Base-by-base conservation (phyloP, 1,284 basidiomycete species). In the Heterobasidion annosum region DNA sequence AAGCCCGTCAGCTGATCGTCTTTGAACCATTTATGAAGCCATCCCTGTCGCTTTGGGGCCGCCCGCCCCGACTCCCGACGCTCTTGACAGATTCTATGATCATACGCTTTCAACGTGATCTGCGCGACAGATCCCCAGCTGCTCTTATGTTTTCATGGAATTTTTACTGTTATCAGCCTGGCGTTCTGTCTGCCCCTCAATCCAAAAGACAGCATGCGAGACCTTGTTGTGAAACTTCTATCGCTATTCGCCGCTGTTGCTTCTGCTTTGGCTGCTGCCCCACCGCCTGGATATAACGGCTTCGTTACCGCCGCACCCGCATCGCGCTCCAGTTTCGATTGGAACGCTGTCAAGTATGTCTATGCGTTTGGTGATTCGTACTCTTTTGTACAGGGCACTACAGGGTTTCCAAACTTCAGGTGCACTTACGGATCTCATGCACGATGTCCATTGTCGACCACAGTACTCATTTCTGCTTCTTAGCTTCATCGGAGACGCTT, bases 361-460 rank as follows among this genome's bases (percentile, higher is more conserved):
- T 76, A 76, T 59, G 75, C 75, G 2, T 80, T 79, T 56, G 78
- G 78, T 4, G 78, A 80, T 58, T 79, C 77, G 2, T 81, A 81
- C 58, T 73, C 78, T 0, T 81, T 79, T 56, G 76, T 81, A 0
- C 73, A 77, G 61, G 79, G 78, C 0, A 76, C 73, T 2, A 58
- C 60, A 8, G 78, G 78, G 0, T 64, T 65, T 54, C 68, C 75
- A 7, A 79, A 77, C 55, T 79, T 76, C 61, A 79, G 77, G 77
- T 74, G 54, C 46, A 61, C 50, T 46, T 44, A 15, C 32, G 1
- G 2, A 19, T 3, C 25, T n/a, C 13, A 34, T 16, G 2, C 51
- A 10, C 19, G 25, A 25, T 19, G 8, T 40, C n/a, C 19, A 35
- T 32, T 44, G n/a, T 37, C 12, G 34, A 18, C 35, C 10, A 10